Evolutionary conservation across 305 asterid genomes (phyloP).

Genomic region (Fraxinus baroniana): DNA sequence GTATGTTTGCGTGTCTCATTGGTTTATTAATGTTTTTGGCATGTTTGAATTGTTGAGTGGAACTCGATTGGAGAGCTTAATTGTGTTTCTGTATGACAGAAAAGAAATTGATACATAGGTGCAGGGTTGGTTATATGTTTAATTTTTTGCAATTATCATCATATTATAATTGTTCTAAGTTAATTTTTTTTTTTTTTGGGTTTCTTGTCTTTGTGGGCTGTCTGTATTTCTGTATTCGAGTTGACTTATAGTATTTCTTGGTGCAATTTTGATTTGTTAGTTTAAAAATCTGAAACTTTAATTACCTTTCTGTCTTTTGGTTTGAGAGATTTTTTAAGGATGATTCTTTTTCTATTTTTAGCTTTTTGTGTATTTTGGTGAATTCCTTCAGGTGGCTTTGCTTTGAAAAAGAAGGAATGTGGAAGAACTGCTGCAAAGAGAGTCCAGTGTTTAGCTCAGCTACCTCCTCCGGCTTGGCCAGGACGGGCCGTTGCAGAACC

Average conservation of each 20-base stretch:
- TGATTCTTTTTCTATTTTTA: background rate
- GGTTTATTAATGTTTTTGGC: background rate
- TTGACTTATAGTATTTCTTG: background rate
- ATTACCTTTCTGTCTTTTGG: background rate
- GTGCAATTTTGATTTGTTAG: background rate
- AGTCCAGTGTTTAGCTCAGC: slow-evolving; percentile 62
- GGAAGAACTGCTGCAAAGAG: slow-evolving; percentile 45
- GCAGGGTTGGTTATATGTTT: background rate
- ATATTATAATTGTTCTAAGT: background rate
- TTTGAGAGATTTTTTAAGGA: slow-evolving; percentile 3
- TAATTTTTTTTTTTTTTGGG: background rate
- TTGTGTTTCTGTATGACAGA: background rate
- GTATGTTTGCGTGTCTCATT: background rate
- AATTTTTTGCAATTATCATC: background rate
- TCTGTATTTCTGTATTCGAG: background rate
- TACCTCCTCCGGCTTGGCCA: slow-evolving; percentile 99
- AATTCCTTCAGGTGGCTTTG: slow-evolving; percentile 52
- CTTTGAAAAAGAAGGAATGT: slow-evolving; percentile 56
- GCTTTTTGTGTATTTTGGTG: slow-evolving; percentile 6
- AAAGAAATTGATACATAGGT: background rate
- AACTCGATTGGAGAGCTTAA: background rate
- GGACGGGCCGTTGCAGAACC: slow-evolving; percentile 75
- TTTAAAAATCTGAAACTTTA: background rate
- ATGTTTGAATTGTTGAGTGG: background rate
- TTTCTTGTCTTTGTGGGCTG: background rate